These are phyloP conservation scores for Rhizopogon vulgaris DNA, from an alignment of 768 basidiomycete species.

Conservation along the genomic window DNA sequence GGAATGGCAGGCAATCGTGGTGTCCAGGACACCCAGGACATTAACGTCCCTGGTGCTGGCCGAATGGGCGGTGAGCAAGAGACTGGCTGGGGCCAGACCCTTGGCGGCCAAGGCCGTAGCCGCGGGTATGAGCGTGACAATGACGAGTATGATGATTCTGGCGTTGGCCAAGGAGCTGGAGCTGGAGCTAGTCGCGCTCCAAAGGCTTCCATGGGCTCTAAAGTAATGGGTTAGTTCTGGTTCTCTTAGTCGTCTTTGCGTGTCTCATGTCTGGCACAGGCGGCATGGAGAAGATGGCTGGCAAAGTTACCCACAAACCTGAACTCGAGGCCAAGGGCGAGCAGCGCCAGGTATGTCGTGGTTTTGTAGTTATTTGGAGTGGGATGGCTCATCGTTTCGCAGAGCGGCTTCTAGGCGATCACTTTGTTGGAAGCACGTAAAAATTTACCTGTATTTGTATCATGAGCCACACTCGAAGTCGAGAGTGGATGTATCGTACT, in stretches of 20 bases:
- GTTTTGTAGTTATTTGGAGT: background rate
- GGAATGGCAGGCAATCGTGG: constrained; percentile 4
- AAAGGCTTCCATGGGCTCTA: background rate
- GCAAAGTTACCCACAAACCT: background rate
- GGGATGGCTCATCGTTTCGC: background rate
- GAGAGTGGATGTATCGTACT: background rate
- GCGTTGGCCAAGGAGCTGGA: background rate
- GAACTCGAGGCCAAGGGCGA: constrained; percentile 1
- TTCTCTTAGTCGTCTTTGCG: background rate
- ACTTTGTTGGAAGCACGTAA: background rate
- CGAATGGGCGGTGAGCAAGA: background rate
- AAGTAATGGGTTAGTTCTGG: constrained; percentile 1
- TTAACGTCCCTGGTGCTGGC: background rate
- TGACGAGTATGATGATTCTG: constrained; percentile 7
- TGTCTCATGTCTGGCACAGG: background rate
- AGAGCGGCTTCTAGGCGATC: background rate
- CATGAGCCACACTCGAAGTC: background rate
- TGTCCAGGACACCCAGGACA: background rate
- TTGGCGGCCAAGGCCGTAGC: background rate
- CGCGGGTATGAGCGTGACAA: constrained; percentile 7
- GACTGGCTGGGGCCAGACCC: background rate
- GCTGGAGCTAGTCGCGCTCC: background rate
- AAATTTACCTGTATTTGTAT: background rate
- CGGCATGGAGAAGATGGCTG: constrained; percentile 5
- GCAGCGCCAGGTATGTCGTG: constrained; percentile 3